Evolutionary conservation across 2,329 filamentous ascomycete species (phyloP).

Genomic region (Fusarium verticillioides): DNA sequence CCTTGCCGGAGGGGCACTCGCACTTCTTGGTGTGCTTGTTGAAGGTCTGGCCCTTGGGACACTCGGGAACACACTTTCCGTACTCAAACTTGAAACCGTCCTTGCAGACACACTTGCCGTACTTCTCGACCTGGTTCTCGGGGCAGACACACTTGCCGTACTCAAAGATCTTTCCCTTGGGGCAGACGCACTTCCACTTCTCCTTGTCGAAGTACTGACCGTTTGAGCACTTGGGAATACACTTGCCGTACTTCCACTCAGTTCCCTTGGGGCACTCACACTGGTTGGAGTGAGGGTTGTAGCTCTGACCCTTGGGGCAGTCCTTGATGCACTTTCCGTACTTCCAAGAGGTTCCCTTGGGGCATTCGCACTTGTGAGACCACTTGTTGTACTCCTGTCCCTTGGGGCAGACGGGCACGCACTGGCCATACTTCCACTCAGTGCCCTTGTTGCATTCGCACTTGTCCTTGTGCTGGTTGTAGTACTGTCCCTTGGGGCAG

Average conservation of each 20-base stretch:
- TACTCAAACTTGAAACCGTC: constrained; percentile 13
- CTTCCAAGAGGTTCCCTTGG: constrained; percentile 7
- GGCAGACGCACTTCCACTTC: constrained; percentile 16
- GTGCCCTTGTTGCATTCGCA: constrained; percentile 22
- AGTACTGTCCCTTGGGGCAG: constrained; percentile 14
- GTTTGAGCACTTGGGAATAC: constrained; percentile 4
- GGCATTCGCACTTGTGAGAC: constrained; percentile 19
- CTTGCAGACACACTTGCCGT: constrained; percentile 12
- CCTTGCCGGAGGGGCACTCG: constrained; percentile 18
- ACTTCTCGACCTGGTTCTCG: background rate
- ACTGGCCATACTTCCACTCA: constrained; percentile 11
- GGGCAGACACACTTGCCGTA: constrained; percentile 23
- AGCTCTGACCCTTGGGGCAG: constrained; percentile 13
- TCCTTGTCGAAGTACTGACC: constrained; percentile 15
- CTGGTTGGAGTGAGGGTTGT: background rate
- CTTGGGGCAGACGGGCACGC: constrained; percentile 13
- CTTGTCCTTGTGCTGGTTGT: background rate
- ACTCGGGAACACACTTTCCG: constrained; percentile 16
- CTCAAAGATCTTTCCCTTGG: constrained; percentile 22
- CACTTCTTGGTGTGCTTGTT: constrained; percentile 7
- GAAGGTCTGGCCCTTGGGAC: constrained; percentile 2
- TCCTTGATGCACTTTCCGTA: constrained; percentile 10
- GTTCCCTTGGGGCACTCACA: constrained; percentile 22
- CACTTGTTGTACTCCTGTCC: constrained; percentile 20
- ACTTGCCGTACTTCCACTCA: constrained; percentile 19